Evolutionary conservation across 352 stramenopile genomes (phyloP).

Genomic region (Phytophthora sp.): DNA sequence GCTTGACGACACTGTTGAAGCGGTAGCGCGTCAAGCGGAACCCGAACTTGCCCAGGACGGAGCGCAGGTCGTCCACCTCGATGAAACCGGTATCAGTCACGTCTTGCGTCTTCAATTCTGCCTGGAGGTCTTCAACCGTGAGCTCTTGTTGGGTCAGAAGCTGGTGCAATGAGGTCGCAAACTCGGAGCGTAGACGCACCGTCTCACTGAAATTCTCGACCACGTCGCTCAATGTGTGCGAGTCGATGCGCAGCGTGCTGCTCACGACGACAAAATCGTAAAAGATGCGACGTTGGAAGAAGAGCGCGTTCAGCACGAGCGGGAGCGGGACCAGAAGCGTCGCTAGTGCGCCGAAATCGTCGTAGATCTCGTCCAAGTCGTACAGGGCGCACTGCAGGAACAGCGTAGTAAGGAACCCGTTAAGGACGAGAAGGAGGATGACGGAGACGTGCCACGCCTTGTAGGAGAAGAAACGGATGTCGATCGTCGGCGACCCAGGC

Average conservation of each 20-base stretch:
- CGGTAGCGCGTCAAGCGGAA: conserved; percentile 56
- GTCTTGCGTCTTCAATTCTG: conserved; percentile 40
- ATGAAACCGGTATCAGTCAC: conserved; percentile 33
- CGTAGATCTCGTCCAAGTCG: conserved; percentile 38
- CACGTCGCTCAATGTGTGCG: conserved; percentile 55
- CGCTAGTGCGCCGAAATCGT: conserved; percentile 38
- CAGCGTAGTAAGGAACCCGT: conserved; percentile 65
- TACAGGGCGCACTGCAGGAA: conserved; percentile 66
- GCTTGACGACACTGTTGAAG: conserved; percentile 64
- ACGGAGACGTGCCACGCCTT: conserved; percentile 72
- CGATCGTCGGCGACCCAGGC: conserved; percentile 18
- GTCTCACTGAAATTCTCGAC: conserved; percentile 65
- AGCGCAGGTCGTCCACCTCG: conserved; percentile 47
- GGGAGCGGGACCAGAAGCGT: conserved; percentile 44
- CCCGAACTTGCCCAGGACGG: conserved; percentile 45
- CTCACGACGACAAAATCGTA: conserved; percentile 64
- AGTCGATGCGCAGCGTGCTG: conserved; percentile 58
- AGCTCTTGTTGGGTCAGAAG: conserved; percentile 26
- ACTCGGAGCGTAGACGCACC: conserved; percentile 53
- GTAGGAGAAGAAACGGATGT: conserved; percentile 59
- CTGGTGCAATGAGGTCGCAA: conserved; percentile 36
- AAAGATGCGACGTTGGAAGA: conserved; percentile 62
- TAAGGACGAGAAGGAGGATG: conserved; percentile 65
- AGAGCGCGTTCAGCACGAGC: conserved; percentile 50
- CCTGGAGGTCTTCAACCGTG: conserved; percentile 39